phyloP scores from a whole-genome alignment of 495 filamentous ascomycete species.

The Penicillium desertorum region DNA sequence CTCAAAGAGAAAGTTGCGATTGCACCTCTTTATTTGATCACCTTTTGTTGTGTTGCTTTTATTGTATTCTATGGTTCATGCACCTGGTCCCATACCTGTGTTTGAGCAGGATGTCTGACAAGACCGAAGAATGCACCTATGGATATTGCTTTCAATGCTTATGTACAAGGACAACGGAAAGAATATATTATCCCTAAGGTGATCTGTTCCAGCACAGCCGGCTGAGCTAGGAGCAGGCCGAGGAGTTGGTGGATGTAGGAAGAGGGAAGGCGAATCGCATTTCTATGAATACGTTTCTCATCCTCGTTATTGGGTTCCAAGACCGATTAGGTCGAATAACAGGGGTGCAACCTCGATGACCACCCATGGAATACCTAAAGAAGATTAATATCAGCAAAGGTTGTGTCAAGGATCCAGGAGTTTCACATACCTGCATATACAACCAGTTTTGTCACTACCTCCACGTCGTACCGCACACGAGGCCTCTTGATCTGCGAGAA shows the following conservation, averaged over 20 bases:
- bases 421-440: conserved; percentile 78
- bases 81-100: not conserved
- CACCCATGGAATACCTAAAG: conserved; percentile 34
- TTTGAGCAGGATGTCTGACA: not conserved
- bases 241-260: not conserved
- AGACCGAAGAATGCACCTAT: conserved; percentile 9
- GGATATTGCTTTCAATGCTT: conserved; percentile 21
- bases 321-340: conserved; percentile 31
- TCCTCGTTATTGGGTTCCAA: conserved; percentile 31
- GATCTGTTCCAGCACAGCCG: conserved; percentile 20
- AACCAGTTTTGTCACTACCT: conserved; percentile 94
- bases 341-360: conserved; percentile 36
- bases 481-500: conserved; percentile 83
- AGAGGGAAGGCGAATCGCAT: not conserved
- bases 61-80: not conserved
- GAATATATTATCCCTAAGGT: conserved; percentile 8
- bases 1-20: not conserved
- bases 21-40: not conserved
- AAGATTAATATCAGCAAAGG: conserved; percentile 5
- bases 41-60: not conserved
- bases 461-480: conserved; percentile 91
- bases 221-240: conserved; percentile 19
- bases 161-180: conserved; percentile 26
- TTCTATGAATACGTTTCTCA: not conserved
- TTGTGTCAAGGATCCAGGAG: not conserved